Evolutionary conservation across 305 asterid genomes (phyloP), one percentile per base, ranked within the genome.

Genomic region (Solanum hybrid): DNA sequence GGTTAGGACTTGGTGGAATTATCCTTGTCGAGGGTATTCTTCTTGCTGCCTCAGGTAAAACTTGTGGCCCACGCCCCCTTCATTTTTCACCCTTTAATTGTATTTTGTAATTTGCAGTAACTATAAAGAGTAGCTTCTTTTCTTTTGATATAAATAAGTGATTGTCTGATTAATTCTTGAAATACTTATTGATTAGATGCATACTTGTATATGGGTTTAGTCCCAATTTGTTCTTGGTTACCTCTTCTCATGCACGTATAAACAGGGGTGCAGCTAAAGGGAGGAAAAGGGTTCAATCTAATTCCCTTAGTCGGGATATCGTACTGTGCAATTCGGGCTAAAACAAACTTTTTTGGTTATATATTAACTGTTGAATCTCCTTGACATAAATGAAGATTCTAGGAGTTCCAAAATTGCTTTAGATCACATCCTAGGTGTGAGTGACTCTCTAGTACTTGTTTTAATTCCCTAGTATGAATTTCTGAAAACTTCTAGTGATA

Each of bases 31-130:
- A 96, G 93, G 99, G 99, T 31, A 90, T 96, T 87, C 92, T 93
- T 90, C 98, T 97, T 92, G 93, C 99, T 78, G 98, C 98, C 37
- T 97, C 99, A 88, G 99, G 99, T 97, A 78, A 76, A 10, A 15
- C 3, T 35, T 40, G 32, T 7, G 26, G 72, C 71, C n/a, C 64
- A 51, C 7, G 22, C 19, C 64, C 64, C 64, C 71, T 60, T 60
- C 72, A 60, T 19, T 60, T 19, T 32, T 13, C 26, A 51, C 29
- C 37, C 40, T 27, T 81, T 9, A 42, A 26, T 38, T 26, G 37
- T 26, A 40, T 81, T 81, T 45, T 81, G 11, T 88, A 87, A 71
- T 22, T 89, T 80, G 35, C 35, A 80, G 24, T 40, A 29, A 51
- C n/a, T 73, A 29, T 29, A 45, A 27, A 9, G 34, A 81, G 9